phyloP scores from a whole-genome alignment of 352 stramenopile genomes.

The Plasmopara viticola region DNA sequence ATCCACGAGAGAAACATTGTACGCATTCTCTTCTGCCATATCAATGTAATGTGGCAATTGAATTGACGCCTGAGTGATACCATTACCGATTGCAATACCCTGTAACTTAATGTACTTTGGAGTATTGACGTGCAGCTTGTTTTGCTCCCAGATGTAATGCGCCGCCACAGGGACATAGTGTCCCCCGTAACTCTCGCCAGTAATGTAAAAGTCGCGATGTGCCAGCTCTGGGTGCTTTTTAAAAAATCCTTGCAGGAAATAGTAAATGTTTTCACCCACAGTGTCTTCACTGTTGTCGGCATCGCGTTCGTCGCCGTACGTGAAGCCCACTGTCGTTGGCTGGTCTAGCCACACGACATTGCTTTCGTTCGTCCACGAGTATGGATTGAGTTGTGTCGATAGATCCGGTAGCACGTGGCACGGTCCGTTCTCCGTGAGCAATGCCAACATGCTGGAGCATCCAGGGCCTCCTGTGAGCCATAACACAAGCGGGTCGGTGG shows the following conservation, averaged over 20 bases:
- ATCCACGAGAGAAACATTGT: not conserved
- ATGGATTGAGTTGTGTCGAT: constrained; percentile 42
- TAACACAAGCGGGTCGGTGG: constrained; percentile 46
- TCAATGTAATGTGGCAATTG: not conserved
- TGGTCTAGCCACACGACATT: constrained; percentile 68
- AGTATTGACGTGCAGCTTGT: constrained; percentile 13
- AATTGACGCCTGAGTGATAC: constrained; percentile 1
- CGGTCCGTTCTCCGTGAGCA: constrained; percentile 63
- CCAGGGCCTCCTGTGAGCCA: constrained; percentile 62
- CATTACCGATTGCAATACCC: constrained; percentile 37
- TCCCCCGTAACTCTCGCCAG: constrained; percentile 33
- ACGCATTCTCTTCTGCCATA: not conserved
- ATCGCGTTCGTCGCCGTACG: constrained; percentile 23
- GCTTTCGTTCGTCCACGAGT: constrained; percentile 55
- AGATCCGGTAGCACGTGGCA: constrained; percentile 44
- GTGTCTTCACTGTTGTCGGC: constrained; percentile 31
- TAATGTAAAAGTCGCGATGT: constrained; percentile 39
- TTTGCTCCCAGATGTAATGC: constrained; percentile 33
- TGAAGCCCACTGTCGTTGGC: constrained; percentile 25
- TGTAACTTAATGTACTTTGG: constrained; percentile 32
- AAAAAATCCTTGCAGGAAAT: constrained; percentile 44
- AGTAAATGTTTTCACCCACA: constrained; percentile 48
- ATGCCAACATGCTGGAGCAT: constrained; percentile 52
- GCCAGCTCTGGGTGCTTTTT: constrained; percentile 41
- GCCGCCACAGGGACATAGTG: constrained; percentile 37